phyloP scores from a whole-genome alignment of 2,329 filamentous ascomycete genomes.

The Exophiala alcalophila region DNA sequence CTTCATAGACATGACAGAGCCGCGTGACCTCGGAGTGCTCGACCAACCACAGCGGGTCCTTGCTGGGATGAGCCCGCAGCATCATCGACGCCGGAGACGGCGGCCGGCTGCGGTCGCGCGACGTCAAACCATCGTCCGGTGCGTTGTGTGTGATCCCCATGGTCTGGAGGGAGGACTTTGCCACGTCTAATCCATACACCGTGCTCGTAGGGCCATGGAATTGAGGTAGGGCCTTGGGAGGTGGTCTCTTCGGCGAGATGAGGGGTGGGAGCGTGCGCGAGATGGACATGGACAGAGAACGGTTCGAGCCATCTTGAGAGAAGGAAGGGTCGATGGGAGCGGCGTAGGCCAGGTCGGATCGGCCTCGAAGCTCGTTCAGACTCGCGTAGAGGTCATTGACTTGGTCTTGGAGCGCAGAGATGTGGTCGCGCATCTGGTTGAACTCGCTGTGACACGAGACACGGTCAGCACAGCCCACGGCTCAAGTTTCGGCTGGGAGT shows the following conservation, averaged over 20 bases:
- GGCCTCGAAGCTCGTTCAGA: conserved; percentile 63
- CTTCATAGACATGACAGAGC: conserved; percentile 75
- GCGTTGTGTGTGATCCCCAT: conserved; percentile 75
- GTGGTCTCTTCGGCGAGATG: conserved; percentile 38
- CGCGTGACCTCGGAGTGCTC: conserved; percentile 75
- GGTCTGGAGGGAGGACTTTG: conserved; percentile 79
- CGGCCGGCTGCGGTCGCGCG: conserved; percentile 53
- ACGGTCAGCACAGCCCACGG: conserved; percentile 3
- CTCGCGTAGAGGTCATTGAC: conserved; percentile 73
- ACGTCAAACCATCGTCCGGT: conserved; percentile 57
- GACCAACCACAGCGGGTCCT: conserved; percentile 79
- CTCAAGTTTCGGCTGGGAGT: neutral
- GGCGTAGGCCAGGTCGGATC: conserved; percentile 34
- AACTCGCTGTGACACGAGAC: conserved; percentile 70
- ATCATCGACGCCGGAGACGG: conserved; percentile 42
- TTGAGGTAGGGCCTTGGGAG: conserved; percentile 57
- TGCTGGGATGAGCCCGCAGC: conserved; percentile 43
- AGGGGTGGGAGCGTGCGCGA: conserved; percentile 29
- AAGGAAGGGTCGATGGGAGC: conserved; percentile 22
- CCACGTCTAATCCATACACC: conserved; percentile 80
- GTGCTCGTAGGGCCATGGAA: conserved; percentile 85
- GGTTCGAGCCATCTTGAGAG: conserved; percentile 32
- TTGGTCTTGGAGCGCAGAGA: conserved; percentile 75
- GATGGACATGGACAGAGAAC: conserved; percentile 23
- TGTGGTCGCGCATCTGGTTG: conserved; percentile 72